Conservation (phyloP, 2,329 filamentous ascomycete genomes). For the Delphinella strobiligena region DNA sequence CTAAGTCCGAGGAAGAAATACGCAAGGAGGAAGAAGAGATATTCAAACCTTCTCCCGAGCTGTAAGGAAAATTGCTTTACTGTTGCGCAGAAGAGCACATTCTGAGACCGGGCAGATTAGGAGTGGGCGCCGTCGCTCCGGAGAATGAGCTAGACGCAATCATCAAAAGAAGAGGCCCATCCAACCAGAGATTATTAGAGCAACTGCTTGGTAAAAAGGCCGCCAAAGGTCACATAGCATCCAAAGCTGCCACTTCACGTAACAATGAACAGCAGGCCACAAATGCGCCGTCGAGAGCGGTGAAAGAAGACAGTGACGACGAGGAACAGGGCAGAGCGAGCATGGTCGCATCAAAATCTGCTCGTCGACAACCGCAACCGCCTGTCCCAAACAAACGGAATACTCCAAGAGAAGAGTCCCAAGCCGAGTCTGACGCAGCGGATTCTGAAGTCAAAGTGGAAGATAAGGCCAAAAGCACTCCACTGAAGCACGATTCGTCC, state of each 20-base stretch:
- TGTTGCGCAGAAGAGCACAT: slow-evolving; percentile 5
- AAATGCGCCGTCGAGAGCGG: slow-evolving; percentile 16
- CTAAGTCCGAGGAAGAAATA: slow-evolving; percentile 32
- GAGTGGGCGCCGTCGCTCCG: slow-evolving; percentile 25
- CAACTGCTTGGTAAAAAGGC: slow-evolving; percentile 31
- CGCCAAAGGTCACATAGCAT: slow-evolving; percentile 18
- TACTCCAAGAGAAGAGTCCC: slow-evolving; percentile 4
- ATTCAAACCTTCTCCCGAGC: slow-evolving; percentile 41
- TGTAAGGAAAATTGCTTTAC: slow-evolving; percentile 26
- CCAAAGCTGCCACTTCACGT: slow-evolving; percentile 7
- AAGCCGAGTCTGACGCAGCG: slow-evolving; percentile 6
- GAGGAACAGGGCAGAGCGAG: slow-evolving; percentile 16
- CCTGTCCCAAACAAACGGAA: too few species aligned
- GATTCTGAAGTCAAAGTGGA: neutral
- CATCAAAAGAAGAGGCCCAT: slow-evolving; percentile 23
- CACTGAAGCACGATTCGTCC: slow-evolving; percentile 9
- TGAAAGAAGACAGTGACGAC: slow-evolving; percentile 26
- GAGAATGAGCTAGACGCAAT: slow-evolving; percentile 24
- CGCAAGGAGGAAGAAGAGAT: slow-evolving; percentile 43
- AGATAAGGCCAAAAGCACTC: slow-evolving; percentile 9
- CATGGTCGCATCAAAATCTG: slow-evolving; percentile 13
- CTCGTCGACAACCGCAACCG: too few species aligned
- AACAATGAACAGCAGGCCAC: slow-evolving; percentile 7
- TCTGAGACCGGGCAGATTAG: slow-evolving; percentile 19
- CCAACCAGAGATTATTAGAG: slow-evolving; percentile 31